Evolutionary conservation across 805 yeast species (phyloP).

Genomic region (Ogataea trehalophila): DNA sequence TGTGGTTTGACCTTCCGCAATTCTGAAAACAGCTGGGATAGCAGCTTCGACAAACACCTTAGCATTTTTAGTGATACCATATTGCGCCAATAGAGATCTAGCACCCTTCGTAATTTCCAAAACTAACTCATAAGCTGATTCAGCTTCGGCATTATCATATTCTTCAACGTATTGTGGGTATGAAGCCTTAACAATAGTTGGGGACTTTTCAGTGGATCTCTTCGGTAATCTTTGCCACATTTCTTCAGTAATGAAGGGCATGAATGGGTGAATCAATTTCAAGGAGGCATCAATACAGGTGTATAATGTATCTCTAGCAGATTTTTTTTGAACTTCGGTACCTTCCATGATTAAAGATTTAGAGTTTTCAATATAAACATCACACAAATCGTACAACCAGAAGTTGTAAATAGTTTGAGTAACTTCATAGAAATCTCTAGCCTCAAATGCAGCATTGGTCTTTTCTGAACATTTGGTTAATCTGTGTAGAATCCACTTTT

Average conservation of each 20-base stretch:
- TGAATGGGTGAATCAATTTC: conserved; percentile 92
- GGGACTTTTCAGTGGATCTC: conserved; percentile 63
- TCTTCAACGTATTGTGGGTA: conserved; percentile 66
- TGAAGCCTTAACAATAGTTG: conserved; percentile 70
- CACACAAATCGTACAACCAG: conserved; percentile 95
- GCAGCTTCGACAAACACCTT: conserved; percentile 76
- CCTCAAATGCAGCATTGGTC: conserved; percentile 64
- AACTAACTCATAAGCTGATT: conserved; percentile 74
- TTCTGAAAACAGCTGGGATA: conserved; percentile 40
- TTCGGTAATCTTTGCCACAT: conserved; percentile 98
- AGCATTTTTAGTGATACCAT: conserved; percentile 82
- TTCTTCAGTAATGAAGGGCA: conserved; percentile 97
- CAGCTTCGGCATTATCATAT: conserved; percentile 62
- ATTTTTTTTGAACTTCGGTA: conserved; percentile 71
- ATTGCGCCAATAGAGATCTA: conserved; percentile 88
- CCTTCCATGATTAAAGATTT: conserved; percentile 92
- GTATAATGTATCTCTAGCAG: conserved; percentile 93
- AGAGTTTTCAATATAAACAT: conserved; percentile 96
- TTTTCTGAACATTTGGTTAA: conserved; percentile 63
- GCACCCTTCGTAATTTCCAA: conserved; percentile 85
- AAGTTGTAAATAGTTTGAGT: conserved; percentile 85
- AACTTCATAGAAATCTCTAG: conserved; percentile 83
- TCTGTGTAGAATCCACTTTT: conserved; percentile 93
- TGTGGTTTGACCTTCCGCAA: conserved; percentile 66
- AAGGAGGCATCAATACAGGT: conserved; percentile 89